A percentile compares a stretch with the other conserved stretches of the same genome.
Evolutionary conservation across 164 flowering plant genomes (phyloP).

Genomic region (Protea cynaroides): DNA sequence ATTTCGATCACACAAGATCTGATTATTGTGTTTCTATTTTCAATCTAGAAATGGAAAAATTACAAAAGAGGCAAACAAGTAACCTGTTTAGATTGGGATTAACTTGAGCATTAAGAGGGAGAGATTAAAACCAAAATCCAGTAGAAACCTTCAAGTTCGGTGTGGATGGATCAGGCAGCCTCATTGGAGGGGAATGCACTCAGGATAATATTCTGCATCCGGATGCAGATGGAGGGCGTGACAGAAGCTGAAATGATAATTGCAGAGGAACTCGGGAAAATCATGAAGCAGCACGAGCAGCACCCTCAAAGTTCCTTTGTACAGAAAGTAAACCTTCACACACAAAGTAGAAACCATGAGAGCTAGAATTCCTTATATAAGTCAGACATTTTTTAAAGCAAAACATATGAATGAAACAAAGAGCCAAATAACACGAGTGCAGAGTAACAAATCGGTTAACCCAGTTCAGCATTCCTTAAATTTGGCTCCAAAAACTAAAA

Average conservation of each 20-base stretch:
- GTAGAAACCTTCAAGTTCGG: slow-evolving; percentile 82
- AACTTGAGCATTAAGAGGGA: not conserved
- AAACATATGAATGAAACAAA: not conserved
- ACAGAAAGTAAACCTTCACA: slow-evolving; percentile 71
- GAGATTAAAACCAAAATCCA: not conserved
- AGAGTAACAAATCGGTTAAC: slow-evolving; percentile 50
- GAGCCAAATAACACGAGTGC: not conserved
- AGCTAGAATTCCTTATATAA: not conserved
- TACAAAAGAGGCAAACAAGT: not conserved
- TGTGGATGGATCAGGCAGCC: slow-evolving; percentile 97
- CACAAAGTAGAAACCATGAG: not conserved
- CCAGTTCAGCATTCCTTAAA: slow-evolving; percentile 84
- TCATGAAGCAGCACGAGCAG: slow-evolving; percentile 92
- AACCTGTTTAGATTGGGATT: not conserved
- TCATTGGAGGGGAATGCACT: slow-evolving; percentile 98
- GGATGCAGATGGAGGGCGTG: slow-evolving; percentile 99
- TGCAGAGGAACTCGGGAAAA: slow-evolving; percentile 97
- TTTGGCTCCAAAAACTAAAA: slow-evolving; percentile 96
- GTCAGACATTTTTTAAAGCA: not conserved
- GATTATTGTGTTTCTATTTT: too few species aligned
- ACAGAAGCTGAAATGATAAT: slow-evolving; percentile 97
- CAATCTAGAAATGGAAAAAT: slow-evolving; percentile 50
- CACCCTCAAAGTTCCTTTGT: slow-evolving; percentile 92
- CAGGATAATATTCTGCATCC: slow-evolving; percentile 94
- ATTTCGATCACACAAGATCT: too few species aligned